Percentiles rank a stretch among this genome's conserved stretches.
Conservation (phyloP, 345 rosid genomes). For the Eucalyptus sp. region DNA sequence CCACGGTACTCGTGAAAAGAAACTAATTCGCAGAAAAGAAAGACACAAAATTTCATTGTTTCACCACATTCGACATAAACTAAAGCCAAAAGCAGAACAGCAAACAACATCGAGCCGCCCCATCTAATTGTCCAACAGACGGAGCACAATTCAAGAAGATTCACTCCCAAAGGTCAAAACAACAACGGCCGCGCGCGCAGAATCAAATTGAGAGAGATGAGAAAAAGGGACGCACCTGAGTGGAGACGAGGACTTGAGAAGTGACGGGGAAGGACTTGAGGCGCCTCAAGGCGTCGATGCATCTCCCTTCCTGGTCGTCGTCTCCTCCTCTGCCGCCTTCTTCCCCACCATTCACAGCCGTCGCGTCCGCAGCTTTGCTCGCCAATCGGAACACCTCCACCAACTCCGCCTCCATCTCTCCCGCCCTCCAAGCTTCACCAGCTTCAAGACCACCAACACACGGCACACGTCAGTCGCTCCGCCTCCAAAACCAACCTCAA, state of each 20-base stretch:
- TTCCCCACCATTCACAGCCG: background rate
- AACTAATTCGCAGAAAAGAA: background rate
- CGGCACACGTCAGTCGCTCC: background rate
- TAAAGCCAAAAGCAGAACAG: background rate
- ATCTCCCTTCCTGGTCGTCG: constrained; percentile 17
- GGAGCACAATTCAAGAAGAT: background rate
- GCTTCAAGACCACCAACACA: background rate
- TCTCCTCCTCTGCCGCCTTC: background rate
- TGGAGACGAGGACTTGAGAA: constrained; percentile 19
- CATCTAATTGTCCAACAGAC: background rate
- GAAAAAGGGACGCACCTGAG: constrained; percentile 12
- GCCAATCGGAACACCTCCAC: constrained; percentile 28
- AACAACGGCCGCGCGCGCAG: background rate
- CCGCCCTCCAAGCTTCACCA: background rate
- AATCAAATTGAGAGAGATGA: background rate
- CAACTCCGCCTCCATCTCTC: constrained; percentile 21
- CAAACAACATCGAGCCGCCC: background rate
- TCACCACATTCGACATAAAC: background rate
- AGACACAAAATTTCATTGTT: background rate
- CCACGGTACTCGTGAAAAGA: background rate
- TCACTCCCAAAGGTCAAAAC: background rate
- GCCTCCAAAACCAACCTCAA: background rate
- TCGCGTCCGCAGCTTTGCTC: constrained; percentile 37
- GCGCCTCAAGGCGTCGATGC: constrained; percentile 27
- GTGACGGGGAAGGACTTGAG: constrained; percentile 20